Evolutionary conservation across 345 rosid species (phyloP).

Genomic region (Salix suchowensis): DNA sequence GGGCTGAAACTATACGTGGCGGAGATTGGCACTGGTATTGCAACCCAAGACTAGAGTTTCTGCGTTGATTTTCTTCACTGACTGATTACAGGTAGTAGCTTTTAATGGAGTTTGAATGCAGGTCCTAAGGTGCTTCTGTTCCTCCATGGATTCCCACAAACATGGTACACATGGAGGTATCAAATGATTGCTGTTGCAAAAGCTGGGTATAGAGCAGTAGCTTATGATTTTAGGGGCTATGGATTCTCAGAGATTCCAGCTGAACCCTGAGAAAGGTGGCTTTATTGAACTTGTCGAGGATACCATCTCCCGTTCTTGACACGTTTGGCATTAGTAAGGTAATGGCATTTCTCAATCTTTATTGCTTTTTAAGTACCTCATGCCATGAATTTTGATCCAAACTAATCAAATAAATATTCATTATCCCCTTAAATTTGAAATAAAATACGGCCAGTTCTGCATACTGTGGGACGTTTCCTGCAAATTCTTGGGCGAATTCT

Average conservation of each 20-base stretch:
- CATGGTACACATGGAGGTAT: conserved; percentile 46
- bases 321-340: conserved; percentile 26
- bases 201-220: conserved; percentile 27
- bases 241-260: conserved; percentile 37
- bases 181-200: conserved; percentile 35
- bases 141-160: conserved; percentile 46
- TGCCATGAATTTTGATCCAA: background rate
- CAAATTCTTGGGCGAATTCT: background rate
- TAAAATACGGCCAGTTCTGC: too few relatives aligned
- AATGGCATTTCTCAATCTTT: background rate
- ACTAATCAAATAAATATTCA: background rate
- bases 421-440: too few relatives aligned
- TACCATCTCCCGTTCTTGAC: conserved; percentile 30
- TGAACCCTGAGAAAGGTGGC: conserved; percentile 30
- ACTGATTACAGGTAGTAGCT: background rate
- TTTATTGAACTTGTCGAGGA: conserved; percentile 30
- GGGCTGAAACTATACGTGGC: conserved; percentile 51
- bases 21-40: conserved; percentile 39
- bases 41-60: too few relatives aligned
- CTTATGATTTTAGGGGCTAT: conserved; percentile 41
- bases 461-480: too few relatives aligned
- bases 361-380: too few relatives aligned
- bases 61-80: too few relatives aligned
- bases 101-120: background rate
- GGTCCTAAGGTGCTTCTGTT: conserved; percentile 30